These are phyloP conservation scores for Stephanodiscus minutulus DNA, from an alignment of 108 stramenopile genomes.

Conservation along the genomic window DNA sequence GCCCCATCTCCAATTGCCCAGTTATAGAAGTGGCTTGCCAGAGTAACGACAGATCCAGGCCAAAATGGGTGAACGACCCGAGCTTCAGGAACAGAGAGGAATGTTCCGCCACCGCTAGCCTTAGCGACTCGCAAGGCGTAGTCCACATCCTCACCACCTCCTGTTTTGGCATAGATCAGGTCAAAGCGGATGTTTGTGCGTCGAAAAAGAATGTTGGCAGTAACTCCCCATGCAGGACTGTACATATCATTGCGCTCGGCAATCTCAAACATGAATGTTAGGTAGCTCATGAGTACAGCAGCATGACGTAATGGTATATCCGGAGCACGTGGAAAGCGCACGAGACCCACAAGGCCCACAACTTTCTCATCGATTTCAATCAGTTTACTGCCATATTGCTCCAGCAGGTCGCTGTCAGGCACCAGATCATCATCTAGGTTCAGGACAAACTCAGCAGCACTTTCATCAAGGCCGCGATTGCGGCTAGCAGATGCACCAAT, in stretches of 20 bases:
- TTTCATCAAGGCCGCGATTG: conserved; percentile 46
- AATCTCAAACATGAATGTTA: conserved; percentile 61
- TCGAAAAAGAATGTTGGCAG: conserved; percentile 60
- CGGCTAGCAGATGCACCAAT: conserved; percentile 54
- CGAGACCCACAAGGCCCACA: conserved; percentile 48
- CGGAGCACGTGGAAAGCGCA: conserved; percentile 48
- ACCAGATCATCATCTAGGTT: conserved; percentile 55
- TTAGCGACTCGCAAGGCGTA: conserved; percentile 31
- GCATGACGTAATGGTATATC: conserved; percentile 44
- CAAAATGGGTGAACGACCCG: conserved; percentile 51
- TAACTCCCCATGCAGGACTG: conserved; percentile 67
- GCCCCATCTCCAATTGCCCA: conserved; percentile 61
- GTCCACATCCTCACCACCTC: conserved; percentile 70
- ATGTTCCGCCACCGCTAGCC: conserved; percentile 9
- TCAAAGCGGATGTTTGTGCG: conserved; percentile 50
- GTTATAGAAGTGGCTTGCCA: conserved; percentile 48
- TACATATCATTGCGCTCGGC: conserved; percentile 41
- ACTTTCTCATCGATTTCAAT: neutral
- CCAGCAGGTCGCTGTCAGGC: conserved; percentile 39
- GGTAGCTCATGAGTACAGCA: conserved; percentile 61
- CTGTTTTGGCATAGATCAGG: conserved; percentile 57
- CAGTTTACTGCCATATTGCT: conserved; percentile 19
- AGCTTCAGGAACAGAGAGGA: conserved; percentile 34
- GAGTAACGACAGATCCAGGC: conserved; percentile 27
- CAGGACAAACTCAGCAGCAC: conserved; percentile 53